Base-by-base conservation (phyloP, 805 yeast species). In the Teunomyces gatunensis region DNA sequence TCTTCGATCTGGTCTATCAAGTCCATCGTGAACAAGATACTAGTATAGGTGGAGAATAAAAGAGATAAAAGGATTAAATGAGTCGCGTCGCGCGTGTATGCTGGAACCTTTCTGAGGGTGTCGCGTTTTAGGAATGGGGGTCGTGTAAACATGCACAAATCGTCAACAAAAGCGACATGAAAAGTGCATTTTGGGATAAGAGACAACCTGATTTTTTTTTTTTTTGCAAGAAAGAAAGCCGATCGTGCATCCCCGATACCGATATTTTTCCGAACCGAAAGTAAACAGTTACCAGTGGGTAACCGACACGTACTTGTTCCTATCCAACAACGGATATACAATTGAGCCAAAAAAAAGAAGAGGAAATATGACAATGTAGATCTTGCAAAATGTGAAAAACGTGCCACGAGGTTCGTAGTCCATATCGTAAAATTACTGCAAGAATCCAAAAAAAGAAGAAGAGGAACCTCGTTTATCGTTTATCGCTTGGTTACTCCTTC, bases 1-100 rank as follows among this genome's bases (percentile, higher is more conserved):
- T 47, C 51, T 25, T 51, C 54, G 17, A 51, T 40, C 15, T 43
- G 44, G 28, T 51, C 50, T 12, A 51, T 37, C 35, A 51, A 48
- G 40, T 51, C 54, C 54, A 51, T 51, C 36, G 29, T 37, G 21
- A 20, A 11, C 29, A 7, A 9, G 15, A 23, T 18, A 20, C 25
- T 20, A 20, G 30, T 37, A 15, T 7, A 23, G 11, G 11, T 7
- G 27, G 6, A 25, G 27, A 25, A 25, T 25, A 23, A 13, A 27
- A 12, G 30, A 13, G 42, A 12, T 13, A 29, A 37, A 20, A 23
- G 17, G 29, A 12, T n/a, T 12, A 11, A 21, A 21, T 20, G 13
- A 20, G 15, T 21, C 40, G 40, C 40, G 40, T 37, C 40, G 40
- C 40, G 40, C 18, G 34, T 32, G 10, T 13, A 32, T 9, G 18